Base-by-base conservation (phyloP, 176 grass and related monocot species). In the Phoenix dactylifera region DNA sequence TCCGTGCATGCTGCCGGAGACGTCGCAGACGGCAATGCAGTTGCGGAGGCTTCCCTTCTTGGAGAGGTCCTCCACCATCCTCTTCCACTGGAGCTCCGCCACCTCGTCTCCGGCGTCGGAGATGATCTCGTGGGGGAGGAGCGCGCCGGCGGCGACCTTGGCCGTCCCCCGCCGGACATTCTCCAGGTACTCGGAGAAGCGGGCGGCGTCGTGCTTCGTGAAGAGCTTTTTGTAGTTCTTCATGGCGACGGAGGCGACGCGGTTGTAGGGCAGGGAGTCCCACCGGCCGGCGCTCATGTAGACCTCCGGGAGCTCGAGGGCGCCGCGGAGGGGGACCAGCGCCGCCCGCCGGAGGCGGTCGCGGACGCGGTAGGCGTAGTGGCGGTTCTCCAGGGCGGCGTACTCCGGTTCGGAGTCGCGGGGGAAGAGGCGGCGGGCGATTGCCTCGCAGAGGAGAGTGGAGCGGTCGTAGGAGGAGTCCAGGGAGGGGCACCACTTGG, bases 401-500 rank as follows among this genome's bases (percentile, higher is more conserved):
- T 86, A 82, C 51, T 73, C 72, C 0, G 74, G 68, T 19, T 79
- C 58, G 20, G 77, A 82, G 10, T 72, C 60, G 26, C 24, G 82
- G 24, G 86, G 86, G 64, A 96, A 90, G 54, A 90, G 78, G 24
- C 74, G 78, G 18, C 83, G 77, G 7, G 77, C 86, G 9, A 96
- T 51, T 18, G 86, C 84, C 77, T 96, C 91, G 55, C 91, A 87
- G 64, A 96, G 68, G 32, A 96, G 80, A 20, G 78, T 96, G 52
- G 83, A 83, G 51, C 65, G 77, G 63, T 96, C 91, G n/a, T 84
- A 96, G 1, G 82, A 95, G 18, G 82, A 81, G 74, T 86, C 85
- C 7, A 86, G 72, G 57, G 85, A 86, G 18, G 90, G 90, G 54
- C 82, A 95, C 90, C 90, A 95, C 24, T 95, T 95, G 4, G 90